Evolutionary conservation across 2,329 filamentous ascomycete genomes (phyloP).

Genomic region (Hypoxylon sp.): DNA sequence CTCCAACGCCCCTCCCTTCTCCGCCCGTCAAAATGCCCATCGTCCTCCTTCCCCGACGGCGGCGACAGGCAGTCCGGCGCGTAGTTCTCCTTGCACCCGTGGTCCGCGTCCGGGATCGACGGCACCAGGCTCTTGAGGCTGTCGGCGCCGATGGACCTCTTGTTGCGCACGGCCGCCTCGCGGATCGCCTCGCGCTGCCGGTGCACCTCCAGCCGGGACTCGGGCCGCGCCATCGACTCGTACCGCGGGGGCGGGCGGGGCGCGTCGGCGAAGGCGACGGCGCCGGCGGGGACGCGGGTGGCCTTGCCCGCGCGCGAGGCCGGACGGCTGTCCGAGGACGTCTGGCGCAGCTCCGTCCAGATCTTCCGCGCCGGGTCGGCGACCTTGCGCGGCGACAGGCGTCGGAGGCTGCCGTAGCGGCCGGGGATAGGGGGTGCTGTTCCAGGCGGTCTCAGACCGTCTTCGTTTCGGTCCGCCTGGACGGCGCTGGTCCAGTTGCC

Average conservation of each 20-base stretch:
- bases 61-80: slow-evolving; percentile 7
- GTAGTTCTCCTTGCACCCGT: slow-evolving; percentile 27
- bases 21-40: slow-evolving; percentile 19
- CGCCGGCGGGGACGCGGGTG: slow-evolving; percentile 19
- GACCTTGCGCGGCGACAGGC: slow-evolving; percentile 24
- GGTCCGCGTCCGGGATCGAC: slow-evolving; percentile 33
- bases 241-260: background rate
- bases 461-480: background rate
- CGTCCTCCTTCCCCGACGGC: slow-evolving; percentile 24
- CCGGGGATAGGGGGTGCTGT: slow-evolving; percentile 28
- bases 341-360: slow-evolving; percentile 44
- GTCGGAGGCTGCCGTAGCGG: slow-evolving; percentile 26
- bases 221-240: slow-evolving; percentile 1
- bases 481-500: background rate
- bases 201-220: slow-evolving; percentile 30
- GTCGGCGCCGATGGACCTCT: slow-evolving; percentile 43
- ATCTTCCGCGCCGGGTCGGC: slow-evolving; percentile 42
- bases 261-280: slow-evolving; percentile 21
- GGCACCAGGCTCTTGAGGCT: slow-evolving; percentile 44
- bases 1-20: slow-evolving; percentile 42
- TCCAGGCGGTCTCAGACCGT: slow-evolving; percentile 5
- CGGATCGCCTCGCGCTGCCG: slow-evolving; percentile 36
- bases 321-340: slow-evolving; percentile 31
- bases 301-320: slow-evolving; percentile 29
- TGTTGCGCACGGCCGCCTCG: slow-evolving; percentile 41